Conservation (phyloP, 2,329 filamentous ascomycete genomes). For the Aspergillus thermomutatus region DNA sequence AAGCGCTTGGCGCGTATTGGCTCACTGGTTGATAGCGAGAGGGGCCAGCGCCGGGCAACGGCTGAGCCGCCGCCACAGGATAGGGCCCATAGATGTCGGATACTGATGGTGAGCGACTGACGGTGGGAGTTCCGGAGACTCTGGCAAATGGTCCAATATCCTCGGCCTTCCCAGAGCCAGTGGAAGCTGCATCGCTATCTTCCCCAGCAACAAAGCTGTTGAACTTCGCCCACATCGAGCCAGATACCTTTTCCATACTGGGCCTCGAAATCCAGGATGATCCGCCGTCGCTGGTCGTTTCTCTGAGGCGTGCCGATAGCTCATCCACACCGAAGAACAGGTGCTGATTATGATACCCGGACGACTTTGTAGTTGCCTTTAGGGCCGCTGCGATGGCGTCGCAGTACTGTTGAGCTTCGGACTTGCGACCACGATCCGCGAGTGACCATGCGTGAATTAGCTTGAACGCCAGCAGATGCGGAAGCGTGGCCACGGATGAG, state of each 20-base stretch:
- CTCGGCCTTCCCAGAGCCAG: conserved; percentile 54
- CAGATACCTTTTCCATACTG: conserved; percentile 92
- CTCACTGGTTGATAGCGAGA: conserved; percentile 44
- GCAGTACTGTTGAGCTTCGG: conserved; percentile 87
- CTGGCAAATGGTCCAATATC: conserved; percentile 79
- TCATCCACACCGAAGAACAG: conserved; percentile 79
- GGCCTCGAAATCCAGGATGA: conserved; percentile 92
- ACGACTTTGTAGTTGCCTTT: conserved; percentile 75
- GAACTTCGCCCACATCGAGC: conserved; percentile 85
- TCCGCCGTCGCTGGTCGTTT: conserved; percentile 76
- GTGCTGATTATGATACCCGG: conserved; percentile 76
- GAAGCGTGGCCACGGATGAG: conserved; percentile 57
- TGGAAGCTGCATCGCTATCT: conserved; percentile 65
- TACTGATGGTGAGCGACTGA: conserved; percentile 70
- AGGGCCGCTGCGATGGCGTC: conserved; percentile 75
- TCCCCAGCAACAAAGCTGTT: conserved; percentile 96
- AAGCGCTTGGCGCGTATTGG: conserved; percentile 48
- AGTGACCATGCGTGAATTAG: conserved; percentile 80
- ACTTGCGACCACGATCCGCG: conserved; percentile 76
- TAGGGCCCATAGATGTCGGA: conserved; percentile 72
- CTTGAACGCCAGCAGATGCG: conserved; percentile 89
- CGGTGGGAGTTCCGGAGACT: conserved; percentile 69
- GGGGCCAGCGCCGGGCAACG: conserved; percentile 30
- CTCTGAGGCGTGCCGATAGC: conserved; percentile 74
- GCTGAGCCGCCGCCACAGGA: conserved; percentile 34